Percentiles rank a stretch among this genome's conserved stretches.
Conservation (phyloP, 805 yeast species). For the Starmerella kuoi region DNA sequence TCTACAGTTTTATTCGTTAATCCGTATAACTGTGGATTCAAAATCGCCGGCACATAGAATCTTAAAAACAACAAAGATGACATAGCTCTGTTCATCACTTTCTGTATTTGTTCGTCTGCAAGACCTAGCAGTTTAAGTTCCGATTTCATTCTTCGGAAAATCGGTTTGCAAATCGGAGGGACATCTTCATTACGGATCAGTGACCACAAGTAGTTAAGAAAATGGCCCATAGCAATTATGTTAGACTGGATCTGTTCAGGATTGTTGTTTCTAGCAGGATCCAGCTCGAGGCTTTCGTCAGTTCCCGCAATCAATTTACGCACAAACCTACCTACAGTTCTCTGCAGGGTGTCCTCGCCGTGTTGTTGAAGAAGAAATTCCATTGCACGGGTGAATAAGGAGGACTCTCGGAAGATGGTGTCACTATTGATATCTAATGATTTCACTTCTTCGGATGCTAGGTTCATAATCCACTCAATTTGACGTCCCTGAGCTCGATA, state of each 20-base stretch:
- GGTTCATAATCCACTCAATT: constrained; percentile 56
- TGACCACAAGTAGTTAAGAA: constrained; percentile 25
- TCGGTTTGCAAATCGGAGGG: constrained; percentile 21
- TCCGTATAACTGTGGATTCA: constrained; percentile 78
- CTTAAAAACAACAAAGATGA: constrained; percentile 76
- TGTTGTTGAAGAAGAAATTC: constrained; percentile 64
- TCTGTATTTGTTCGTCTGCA: not conserved
- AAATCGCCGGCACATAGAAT: constrained; percentile 78
- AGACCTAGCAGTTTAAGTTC: constrained; percentile 10
- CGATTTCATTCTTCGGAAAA: constrained; percentile 18
- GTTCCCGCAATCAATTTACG: constrained; percentile 40
- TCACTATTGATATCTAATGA: constrained; percentile 29
- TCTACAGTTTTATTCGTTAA: constrained; percentile 59
- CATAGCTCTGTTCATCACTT: constrained; percentile 50
- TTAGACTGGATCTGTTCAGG: constrained; percentile 35
- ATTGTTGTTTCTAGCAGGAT: constrained; percentile 48
- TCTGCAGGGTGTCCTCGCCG: constrained; percentile 68
- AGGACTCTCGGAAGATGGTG: constrained; percentile 73
- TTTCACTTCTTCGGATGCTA: constrained; percentile 54
- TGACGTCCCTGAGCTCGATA: constrained; percentile 61
- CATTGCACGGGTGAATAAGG: constrained; percentile 66
- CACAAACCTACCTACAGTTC: constrained; percentile 60
- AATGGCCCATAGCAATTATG: constrained; percentile 37
- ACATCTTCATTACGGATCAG: constrained; percentile 18
- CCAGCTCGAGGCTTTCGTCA: constrained; percentile 55